These are phyloP conservation scores for Hanseniaspora hatyaiensis DNA, from an alignment of 805 yeast genomes.

Conservation along the genomic window DNA sequence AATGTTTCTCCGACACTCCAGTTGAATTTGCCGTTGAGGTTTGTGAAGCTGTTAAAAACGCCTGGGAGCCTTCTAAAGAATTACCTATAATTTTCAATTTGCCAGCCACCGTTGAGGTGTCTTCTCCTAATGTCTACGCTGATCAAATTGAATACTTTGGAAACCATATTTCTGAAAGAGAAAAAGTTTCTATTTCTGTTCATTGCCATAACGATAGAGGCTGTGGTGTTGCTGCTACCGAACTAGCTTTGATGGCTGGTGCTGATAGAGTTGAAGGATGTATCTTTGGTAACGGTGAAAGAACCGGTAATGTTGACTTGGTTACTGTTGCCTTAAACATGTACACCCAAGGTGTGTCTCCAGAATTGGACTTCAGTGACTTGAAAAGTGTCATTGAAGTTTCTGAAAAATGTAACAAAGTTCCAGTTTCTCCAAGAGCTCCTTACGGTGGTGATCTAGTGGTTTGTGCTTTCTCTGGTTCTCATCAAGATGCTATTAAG, in stretches of 20 bases:
- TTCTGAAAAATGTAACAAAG: slow-evolving; percentile 66
- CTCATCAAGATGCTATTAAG: slow-evolving; percentile 62
- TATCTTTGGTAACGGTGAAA: slow-evolving; percentile 72
- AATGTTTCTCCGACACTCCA: slow-evolving; percentile 65
- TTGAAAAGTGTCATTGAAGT: slow-evolving; percentile 54
- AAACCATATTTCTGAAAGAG: slow-evolving; percentile 56
- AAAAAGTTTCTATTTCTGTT: slow-evolving; percentile 55
- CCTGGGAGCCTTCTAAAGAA: slow-evolving; percentile 69
- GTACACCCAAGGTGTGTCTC: slow-evolving; percentile 68
- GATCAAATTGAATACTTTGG: slow-evolving; percentile 71
- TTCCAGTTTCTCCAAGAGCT: slow-evolving; percentile 61
- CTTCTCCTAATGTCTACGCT: slow-evolving; percentile 65
- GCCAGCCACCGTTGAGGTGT: slow-evolving; percentile 73
- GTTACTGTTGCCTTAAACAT: slow-evolving; percentile 64
- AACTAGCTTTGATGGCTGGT: slow-evolving; percentile 67
- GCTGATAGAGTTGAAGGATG: slow-evolving; percentile 80
- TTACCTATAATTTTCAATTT: slow-evolving; percentile 65
- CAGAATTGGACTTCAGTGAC: slow-evolving; percentile 61
- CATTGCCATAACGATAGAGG: slow-evolving; percentile 77
- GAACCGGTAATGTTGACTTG: slow-evolving; percentile 74
- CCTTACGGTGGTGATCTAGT: slow-evolving; percentile 74
- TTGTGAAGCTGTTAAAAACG: slow-evolving; percentile 68
- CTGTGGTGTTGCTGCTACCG: slow-evolving; percentile 75
- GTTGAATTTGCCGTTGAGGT: slow-evolving; percentile 62
- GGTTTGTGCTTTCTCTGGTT: slow-evolving; percentile 67